Evolutionary conservation across 2,329 filamentous ascomycete species (phyloP), one percentile per base, ranked within the genome.

Genomic region (Paracoccidioides brasiliensis): DNA sequence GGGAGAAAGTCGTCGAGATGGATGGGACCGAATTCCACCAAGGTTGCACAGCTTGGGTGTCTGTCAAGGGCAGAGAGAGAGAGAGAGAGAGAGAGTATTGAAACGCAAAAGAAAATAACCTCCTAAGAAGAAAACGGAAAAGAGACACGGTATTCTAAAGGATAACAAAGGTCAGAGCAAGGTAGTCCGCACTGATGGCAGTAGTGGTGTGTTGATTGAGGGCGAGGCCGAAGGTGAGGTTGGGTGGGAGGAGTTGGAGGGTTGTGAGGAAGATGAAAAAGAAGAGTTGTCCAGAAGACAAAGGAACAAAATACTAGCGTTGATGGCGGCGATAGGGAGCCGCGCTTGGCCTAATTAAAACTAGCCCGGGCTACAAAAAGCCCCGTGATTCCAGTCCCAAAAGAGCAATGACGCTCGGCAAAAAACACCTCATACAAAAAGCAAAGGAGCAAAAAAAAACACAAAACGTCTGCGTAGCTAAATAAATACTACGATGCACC

Each of bases 1-100:
- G 60, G 22, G 58, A 68, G 62, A 58, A 55, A 35, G 46, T 12
- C 22, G 48, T 40, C n/a, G 30, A 43, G 46, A 42, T 14, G 35
- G 37, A 37, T 14, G 35, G 37, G 28, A 30, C 33, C 7, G 22
- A 22, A 5, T 54, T 54, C 10, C 12, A 37, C 38, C n/a, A 5
- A 41, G 49, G 22, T 32, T 8, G 28, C 49, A 42, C 38, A 52
- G 40, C 38, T 40, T 22, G 2, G 22, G 22, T 22, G 22, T 22
- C 22, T 22, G 22, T 22, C 22, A 22, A 22, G 22, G 22, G 22
- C 2, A 2, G 22, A 22, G 22, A 22, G 22, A n/a, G n/a, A 14
- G 38, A 15, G 7, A n/a, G 12, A 2, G 12, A 33, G 50, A n/a
- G 22, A 35, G 10, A 40, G 33, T 8, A 15, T 7, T 3, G 12